Evolutionary conservation across 2,329 filamentous ascomycete genomes (phyloP), one percentile per base, ranked within the genome.

Genomic region (Ceratocystis eucalypticola): DNA sequence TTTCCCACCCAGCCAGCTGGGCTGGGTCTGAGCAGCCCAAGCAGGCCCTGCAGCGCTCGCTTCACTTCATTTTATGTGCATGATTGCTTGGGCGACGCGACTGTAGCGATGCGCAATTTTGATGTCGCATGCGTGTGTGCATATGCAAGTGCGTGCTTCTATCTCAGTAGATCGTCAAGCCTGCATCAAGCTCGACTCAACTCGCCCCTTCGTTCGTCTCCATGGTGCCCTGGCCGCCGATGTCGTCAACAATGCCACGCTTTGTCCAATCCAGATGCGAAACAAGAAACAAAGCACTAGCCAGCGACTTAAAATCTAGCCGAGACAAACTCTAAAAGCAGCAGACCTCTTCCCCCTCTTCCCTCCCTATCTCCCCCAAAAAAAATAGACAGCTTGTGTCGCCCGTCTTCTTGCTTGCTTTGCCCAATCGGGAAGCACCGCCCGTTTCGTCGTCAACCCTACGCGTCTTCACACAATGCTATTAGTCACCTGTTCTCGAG

Each of bases 71-170:
- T 37, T 59, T n/a, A 33, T 17, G 8, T 59, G 55, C 28, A 59
- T 59, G 15, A 59, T 59, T 59, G 55, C 55, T 59, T 59, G 55
- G 55, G 55, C 55, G 55, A 59, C 55, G 55, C 25, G 25, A 59
- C 17, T 6, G 37, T 59, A 8, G 55, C 55, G 55, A 59, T 37
- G 55, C 33, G 55, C 55, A 8, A 59, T 30, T 10, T 30, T 22
- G 5, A 41, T 41, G 37, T 41, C 37, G 37, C 37, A 41, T 25
- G 46, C 25, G 53, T n/a, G 53, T 30, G 53, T 57, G 53, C 17
- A 25, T 30, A 30, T 28, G 53, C 53, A 30, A 30, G 53, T n/a
- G 22, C 30, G 53, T 50, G 46, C 22, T 25, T 50, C 46, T n/a
- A 25, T 50, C 46, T 50, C n/a, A n/a, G 46, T 50, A 12, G 37